Percentiles rank a stretch among this genome's conserved stretches.
These are phyloP conservation scores for Cotoneaster glaucophyllus DNA, from an alignment of 306 rosid genomes.

Conservation along the genomic window DNA sequence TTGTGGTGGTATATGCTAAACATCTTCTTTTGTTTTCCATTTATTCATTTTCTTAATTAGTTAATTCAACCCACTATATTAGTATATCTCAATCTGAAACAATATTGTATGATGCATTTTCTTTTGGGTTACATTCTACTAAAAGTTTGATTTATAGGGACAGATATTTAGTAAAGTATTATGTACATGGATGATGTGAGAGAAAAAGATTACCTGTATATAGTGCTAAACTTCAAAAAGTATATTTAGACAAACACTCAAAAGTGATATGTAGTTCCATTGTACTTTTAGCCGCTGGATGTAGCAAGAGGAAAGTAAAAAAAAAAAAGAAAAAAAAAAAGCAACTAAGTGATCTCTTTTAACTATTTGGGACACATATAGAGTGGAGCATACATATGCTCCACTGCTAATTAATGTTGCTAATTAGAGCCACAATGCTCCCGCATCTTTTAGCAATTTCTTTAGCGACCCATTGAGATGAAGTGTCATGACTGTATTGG, in stretches of 20 bases:
- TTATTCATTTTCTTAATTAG: background rate
- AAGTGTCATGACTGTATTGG: constrained; percentile 79
- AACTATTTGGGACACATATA: background rate
- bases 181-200: no score
- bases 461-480: constrained; percentile 84
- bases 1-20: background rate
- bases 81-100: background rate
- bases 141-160: no score
- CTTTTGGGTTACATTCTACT: background rate
- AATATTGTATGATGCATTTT: background rate
- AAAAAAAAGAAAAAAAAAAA: background rate
- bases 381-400: background rate
- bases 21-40: background rate
- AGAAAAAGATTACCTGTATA: no score
- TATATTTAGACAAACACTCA: background rate
- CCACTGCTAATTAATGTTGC: background rate
- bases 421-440: constrained; percentile 76
- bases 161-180: no score
- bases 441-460: constrained; percentile 84
- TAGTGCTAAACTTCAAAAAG: no score
- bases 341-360: constrained; percentile 2
- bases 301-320: background rate
- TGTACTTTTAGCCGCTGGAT: background rate
- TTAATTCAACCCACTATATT: background rate
- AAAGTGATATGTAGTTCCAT: background rate